Conservation (phyloP, 1,139 yeast genomes). For the Kodamaea arcana region DNA sequence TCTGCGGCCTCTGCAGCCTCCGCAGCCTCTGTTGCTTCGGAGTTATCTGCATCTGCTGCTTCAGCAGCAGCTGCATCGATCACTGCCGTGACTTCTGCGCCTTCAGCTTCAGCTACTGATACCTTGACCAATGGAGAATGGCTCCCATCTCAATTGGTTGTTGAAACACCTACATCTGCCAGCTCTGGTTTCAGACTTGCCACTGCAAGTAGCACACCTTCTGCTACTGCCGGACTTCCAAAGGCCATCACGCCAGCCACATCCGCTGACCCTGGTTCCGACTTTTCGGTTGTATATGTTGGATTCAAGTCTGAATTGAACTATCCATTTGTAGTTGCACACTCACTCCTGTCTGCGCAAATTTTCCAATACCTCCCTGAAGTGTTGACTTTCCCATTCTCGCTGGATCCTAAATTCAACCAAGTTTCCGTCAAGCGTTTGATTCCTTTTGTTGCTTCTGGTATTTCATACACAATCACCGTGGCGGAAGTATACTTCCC, state of each 20-base stretch:
- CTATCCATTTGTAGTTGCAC: conserved; percentile 66
- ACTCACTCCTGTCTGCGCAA: conserved; percentile 69
- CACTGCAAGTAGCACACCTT: conserved; percentile 24
- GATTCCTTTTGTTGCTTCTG: conserved; percentile 59
- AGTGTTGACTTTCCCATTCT: conserved; percentile 52
- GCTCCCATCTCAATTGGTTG: conserved; percentile 49
- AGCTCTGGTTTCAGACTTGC: conserved; percentile 28
- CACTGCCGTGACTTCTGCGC: conserved; percentile 6
- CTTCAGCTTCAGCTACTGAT: conserved; percentile 2
- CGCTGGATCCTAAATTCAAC: conserved; percentile 21
- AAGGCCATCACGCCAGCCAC: conserved; percentile 60
- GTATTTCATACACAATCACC: conserved; percentile 56
- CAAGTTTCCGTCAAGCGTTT: conserved; percentile 55
- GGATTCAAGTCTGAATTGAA: conserved; percentile 70
- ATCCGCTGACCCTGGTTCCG: conserved; percentile 41
- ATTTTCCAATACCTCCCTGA: conserved; percentile 67
- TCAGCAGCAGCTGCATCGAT: conserved; percentile 2
- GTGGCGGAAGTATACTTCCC: conserved; percentile 79
- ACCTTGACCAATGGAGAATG: conserved; percentile 29
- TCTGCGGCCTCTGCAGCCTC: not conserved
- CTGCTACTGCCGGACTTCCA: conserved; percentile 55
- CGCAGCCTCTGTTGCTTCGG: conserved; percentile 6
- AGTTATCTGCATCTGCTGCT: conserved; percentile 2
- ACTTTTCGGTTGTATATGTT: conserved; percentile 55
- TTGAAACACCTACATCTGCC: conserved; percentile 23